Conservation (phyloP, 1,284 basidiomycete species). For the Golubevia pallescens region DNA sequence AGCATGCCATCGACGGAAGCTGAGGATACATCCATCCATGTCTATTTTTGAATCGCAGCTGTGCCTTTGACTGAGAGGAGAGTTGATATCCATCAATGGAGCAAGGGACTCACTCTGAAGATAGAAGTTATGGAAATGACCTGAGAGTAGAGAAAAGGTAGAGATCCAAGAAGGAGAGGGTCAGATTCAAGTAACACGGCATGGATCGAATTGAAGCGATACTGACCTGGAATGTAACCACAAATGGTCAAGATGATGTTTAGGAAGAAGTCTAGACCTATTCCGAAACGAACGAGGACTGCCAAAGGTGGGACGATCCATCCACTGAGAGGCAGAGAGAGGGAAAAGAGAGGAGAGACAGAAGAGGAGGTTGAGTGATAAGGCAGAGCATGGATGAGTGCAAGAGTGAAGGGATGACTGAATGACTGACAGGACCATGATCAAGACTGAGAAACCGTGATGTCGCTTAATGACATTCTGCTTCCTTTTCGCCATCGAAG, state of each 20-base stretch:
- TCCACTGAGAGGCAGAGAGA: slow-evolving; percentile 6
- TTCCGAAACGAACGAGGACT: slow-evolving; percentile 90
- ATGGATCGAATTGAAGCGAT: neutral
- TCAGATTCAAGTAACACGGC: no score
- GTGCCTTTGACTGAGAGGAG: slow-evolving; percentile 9
- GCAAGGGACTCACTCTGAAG: slow-evolving; percentile 65
- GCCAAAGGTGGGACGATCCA: slow-evolving; percentile 67
- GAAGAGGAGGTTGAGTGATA: neutral
- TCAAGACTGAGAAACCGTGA: slow-evolving; percentile 81
- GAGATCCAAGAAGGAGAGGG: neutral
- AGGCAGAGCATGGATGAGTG: slow-evolving; percentile 78
- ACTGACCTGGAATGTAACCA: slow-evolving; percentile 83
- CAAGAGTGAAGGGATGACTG: slow-evolving; percentile 72
- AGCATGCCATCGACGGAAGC: no score
- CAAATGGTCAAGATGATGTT: slow-evolving; percentile 86
- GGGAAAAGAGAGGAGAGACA: neutral
- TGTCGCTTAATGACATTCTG: slow-evolving; percentile 65
- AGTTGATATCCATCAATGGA: neutral
- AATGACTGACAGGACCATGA: slow-evolving; percentile 64
- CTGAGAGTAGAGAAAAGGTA: neutral
- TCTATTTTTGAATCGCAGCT: neutral
- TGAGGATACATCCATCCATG: no score
- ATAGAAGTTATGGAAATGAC: slow-evolving; percentile 86
- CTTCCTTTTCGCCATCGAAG: no score
- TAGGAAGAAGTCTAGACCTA: slow-evolving; percentile 89